Conservation (phyloP, 1,284 basidiomycete genomes). For the Cystobasidiaceae sp. region DNA sequence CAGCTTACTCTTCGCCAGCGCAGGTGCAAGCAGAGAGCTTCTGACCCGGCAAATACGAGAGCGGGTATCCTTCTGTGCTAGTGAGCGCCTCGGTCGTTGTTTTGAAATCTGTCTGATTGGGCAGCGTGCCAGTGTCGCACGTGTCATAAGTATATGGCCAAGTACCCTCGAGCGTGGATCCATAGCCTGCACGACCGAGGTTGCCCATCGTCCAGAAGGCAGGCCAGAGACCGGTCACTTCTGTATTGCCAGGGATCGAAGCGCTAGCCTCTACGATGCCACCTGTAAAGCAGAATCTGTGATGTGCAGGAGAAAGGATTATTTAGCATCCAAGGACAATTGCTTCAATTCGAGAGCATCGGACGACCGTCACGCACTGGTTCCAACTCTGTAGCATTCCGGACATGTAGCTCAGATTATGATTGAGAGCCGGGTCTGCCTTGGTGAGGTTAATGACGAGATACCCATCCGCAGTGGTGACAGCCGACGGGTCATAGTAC, state of each 20-base stretch:
- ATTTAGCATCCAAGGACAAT: too few species aligned
- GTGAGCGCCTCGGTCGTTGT: conserved; percentile 30
- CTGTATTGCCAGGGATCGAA: conserved; percentile 69
- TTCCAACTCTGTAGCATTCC: conserved; percentile 57
- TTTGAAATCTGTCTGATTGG: conserved; percentile 59
- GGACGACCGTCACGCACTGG: too few species aligned
- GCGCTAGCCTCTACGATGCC: conserved; percentile 61
- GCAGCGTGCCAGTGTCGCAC: conserved; percentile 75
- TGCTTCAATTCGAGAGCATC: too few species aligned
- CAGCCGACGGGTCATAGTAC: conserved; percentile 52
- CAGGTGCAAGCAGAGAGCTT: conserved; percentile 50
- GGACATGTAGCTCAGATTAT: conserved; percentile 71
- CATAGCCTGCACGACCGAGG: conserved; percentile 73
- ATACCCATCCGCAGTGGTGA: conserved; percentile 14
- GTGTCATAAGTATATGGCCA: conserved; percentile 62
- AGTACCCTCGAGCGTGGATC: conserved; percentile 72
- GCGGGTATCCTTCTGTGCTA: conserved; percentile 31
- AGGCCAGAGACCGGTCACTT: conserved; percentile 48
- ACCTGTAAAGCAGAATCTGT: conserved; percentile 56
- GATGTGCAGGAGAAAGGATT: too few species aligned
- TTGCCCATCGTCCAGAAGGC: conserved; percentile 84
- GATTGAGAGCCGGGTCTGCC: conserved; percentile 5
- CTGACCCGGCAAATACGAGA: conserved; percentile 52
- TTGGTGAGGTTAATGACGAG: conserved; percentile 1
- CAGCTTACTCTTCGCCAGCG: conserved; percentile 40